phyloP scores from a whole-genome alignment of 2,329 filamentous ascomycete genomes.

The Pseudohalonectria lignicola region DNA sequence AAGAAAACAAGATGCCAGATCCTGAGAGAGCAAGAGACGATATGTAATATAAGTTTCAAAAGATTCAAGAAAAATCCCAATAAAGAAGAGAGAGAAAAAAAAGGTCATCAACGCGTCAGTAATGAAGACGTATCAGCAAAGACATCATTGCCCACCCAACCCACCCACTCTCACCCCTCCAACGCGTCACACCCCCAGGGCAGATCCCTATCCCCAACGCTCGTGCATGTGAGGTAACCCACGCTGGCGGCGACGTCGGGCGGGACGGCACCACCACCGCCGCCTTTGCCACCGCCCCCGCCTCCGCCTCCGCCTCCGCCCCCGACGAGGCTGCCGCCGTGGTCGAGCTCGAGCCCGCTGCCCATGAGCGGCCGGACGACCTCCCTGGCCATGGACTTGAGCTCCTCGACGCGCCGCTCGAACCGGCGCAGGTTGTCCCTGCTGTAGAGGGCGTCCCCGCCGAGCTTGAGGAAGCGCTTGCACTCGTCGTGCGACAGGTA shows the following conservation, averaged over 20 bases:
- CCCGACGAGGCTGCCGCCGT: slow-evolving; percentile 27
- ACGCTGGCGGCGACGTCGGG: no score
- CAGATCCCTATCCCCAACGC: slow-evolving; percentile 34
- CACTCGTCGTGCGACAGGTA: slow-evolving; percentile 82
- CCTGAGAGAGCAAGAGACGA: background rate
- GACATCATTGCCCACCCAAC: background rate
- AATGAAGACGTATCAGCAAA: no score
- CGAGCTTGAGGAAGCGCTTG: slow-evolving; percentile 79
- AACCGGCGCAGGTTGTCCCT: slow-evolving; percentile 79
- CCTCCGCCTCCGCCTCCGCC: slow-evolving; percentile 22
- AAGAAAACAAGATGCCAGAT: background rate
- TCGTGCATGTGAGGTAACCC: slow-evolving; percentile 39
- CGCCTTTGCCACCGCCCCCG: slow-evolving; percentile 20
- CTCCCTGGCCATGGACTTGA: slow-evolving; percentile 75
- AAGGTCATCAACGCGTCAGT: background rate
- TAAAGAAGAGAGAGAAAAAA: background rate
- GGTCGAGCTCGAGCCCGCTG: slow-evolving; percentile 74
- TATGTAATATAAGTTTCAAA: background rate
- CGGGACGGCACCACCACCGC: slow-evolving; percentile 25
- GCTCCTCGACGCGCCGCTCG: slow-evolving; percentile 77
- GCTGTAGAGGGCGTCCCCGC: slow-evolving; percentile 71
- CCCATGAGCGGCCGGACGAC: slow-evolving; percentile 77
- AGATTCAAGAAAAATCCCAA: background rate
- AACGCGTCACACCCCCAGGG: slow-evolving; percentile 32
- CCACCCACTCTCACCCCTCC: background rate